A percentile compares a stretch with the other conserved stretches of the same genome.
phyloP scores from a whole-genome alignment of 2,329 filamentous ascomycete genomes.

The Aureobasidium sp. region DNA sequence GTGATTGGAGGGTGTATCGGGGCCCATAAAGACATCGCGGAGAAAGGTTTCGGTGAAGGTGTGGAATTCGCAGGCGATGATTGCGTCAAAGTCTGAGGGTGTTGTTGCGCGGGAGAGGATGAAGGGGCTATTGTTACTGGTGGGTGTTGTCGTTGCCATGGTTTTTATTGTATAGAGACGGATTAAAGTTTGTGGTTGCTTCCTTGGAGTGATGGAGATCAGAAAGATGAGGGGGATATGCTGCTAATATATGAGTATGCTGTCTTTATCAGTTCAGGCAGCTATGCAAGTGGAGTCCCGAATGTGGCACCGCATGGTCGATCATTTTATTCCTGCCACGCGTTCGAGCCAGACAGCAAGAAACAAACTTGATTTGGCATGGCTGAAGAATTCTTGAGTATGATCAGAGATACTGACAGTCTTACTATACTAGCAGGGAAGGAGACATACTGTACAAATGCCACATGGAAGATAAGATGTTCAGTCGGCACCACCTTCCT shows the following conservation, averaged over 20 bases:
- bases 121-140: neutral
- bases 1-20: slow-evolving; percentile 12
- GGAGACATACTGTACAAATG: neutral
- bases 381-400: neutral
- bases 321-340: too few species aligned
- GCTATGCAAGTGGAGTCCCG: too few species aligned
- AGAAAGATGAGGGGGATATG: neutral
- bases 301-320: neutral
- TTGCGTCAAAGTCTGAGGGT: neutral
- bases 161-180: too few species aligned
- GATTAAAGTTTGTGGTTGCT: too few species aligned
- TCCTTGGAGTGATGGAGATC: neutral
- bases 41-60: slow-evolving; percentile 4
- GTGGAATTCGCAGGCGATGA: slow-evolving; percentile 3
- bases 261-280: neutral
- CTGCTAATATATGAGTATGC: neutral
- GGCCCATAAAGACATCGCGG: slow-evolving; percentile 18
- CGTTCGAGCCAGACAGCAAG: too few species aligned
- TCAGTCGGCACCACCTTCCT: too few species aligned
- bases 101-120: neutral
- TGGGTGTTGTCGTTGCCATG: neutral
- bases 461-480: too few species aligned
- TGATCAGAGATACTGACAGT: neutral
- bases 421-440: neutral
- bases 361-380: neutral